Percentiles rank a stretch among this genome's conserved stretches.
Conservation (phyloP, 352 stramenopile genomes). For the Phytophthora hibernalis region DNA sequence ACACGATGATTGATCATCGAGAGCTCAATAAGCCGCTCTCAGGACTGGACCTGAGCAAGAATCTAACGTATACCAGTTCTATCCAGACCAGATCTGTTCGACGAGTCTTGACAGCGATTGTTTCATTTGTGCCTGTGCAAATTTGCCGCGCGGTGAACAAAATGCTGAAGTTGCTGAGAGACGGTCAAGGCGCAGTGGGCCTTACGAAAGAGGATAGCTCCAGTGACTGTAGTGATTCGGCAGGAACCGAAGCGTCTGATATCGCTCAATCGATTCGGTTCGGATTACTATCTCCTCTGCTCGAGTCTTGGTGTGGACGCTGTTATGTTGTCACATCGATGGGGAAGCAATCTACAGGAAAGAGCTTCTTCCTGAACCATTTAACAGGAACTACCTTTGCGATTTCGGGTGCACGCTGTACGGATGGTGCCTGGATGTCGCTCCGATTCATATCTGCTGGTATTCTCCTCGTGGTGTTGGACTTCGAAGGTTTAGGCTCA, state of each 20-base stretch:
- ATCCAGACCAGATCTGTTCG: background rate
- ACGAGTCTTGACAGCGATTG: conserved; percentile 16
- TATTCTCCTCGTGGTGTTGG: conserved; percentile 48
- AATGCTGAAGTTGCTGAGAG: conserved; percentile 42
- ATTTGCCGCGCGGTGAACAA: conserved; percentile 64
- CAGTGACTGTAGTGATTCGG: background rate
- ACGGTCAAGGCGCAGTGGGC: conserved; percentile 31
- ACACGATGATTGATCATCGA: conserved; percentile 32
- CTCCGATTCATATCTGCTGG: conserved; percentile 31
- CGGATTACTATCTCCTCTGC: conserved; percentile 39
- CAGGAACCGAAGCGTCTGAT: conserved; percentile 21
- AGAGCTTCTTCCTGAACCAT: conserved; percentile 75
- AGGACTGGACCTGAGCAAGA: conserved; percentile 19
- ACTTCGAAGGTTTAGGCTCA: conserved; percentile 71
- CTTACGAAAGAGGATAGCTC: background rate
- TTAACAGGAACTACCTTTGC: conserved; percentile 65
- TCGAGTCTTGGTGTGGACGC: conserved; percentile 34
- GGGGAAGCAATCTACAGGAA: conserved; percentile 69
- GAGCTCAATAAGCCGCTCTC: conserved; percentile 31
- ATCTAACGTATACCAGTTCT: conserved; percentile 1
- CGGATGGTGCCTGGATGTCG: conserved; percentile 60
- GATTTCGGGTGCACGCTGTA: conserved; percentile 52
- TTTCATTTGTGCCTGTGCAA: conserved; percentile 68
- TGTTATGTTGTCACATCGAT: conserved; percentile 52
- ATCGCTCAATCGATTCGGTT: conserved; percentile 48